Conservation (phyloP, 2,329 filamentous ascomycete genomes). For the Fusarium albidum region DNA sequence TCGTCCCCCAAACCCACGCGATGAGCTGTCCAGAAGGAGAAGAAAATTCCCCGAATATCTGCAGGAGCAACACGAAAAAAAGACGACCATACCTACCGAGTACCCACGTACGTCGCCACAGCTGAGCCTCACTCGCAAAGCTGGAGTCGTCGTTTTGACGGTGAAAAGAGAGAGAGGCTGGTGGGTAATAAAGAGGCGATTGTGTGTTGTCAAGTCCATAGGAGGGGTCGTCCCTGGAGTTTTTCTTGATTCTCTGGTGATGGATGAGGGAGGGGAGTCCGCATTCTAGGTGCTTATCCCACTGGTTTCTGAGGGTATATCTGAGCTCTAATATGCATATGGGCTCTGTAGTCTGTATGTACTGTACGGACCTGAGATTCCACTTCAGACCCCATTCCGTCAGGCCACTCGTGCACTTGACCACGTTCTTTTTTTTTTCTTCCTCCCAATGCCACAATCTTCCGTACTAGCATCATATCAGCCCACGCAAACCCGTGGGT, state of each 20-base stretch:
- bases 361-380: no score
- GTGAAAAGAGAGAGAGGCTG: constrained; percentile 4
- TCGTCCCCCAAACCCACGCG: neutral
- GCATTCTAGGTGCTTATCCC: no score
- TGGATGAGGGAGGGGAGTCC: neutral
- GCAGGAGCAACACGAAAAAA: constrained; percentile 18
- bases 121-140: neutral
- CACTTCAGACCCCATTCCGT: neutral
- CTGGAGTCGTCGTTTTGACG: constrained; percentile 2
- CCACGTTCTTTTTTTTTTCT: neutral
- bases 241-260: no score
- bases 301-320: no score
- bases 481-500: neutral
- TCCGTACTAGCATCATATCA: constrained; percentile 4
- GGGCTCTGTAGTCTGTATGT: no score
- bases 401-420: constrained; percentile 2
- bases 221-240: no score
- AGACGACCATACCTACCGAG: constrained; percentile 7
- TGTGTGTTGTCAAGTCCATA: neutral
- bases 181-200: no score
- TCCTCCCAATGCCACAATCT: neutral
- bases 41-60: neutral
- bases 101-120: neutral
- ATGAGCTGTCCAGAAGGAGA: constrained; percentile 3
- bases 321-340: no score